Percentiles rank a stretch among this genome's conserved stretches.
Conservation (phyloP, 148 eudicot species). For the Spergularia bocconei region DNA sequence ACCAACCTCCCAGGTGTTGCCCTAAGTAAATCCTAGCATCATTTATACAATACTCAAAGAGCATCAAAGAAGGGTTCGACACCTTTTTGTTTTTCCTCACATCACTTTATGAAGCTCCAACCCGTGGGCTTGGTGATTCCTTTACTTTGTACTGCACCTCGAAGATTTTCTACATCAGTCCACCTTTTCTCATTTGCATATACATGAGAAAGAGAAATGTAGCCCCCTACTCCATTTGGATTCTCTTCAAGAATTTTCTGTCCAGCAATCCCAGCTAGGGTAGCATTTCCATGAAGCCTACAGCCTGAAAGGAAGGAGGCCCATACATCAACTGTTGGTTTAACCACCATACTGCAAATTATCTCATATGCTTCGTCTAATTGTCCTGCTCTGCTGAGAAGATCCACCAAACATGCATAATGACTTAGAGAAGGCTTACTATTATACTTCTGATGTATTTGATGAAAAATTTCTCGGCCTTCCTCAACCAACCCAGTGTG, state of each 20-base stretch:
- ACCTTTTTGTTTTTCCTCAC: background rate
- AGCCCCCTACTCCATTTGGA: slow-evolving; percentile 26
- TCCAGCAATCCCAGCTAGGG: slow-evolving; percentile 37
- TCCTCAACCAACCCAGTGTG: slow-evolving; percentile 40
- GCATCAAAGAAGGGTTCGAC: background rate
- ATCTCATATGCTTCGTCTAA: slow-evolving; percentile 40
- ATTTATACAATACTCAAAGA: background rate
- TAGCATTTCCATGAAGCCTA: slow-evolving; percentile 33
- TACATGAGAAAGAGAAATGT: slow-evolving; percentile 35
- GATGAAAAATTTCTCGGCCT: slow-evolving; percentile 32
- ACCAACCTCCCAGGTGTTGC: too few species aligned
- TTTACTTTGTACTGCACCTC: slow-evolving; percentile 29
- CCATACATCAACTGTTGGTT: slow-evolving; percentile 37
- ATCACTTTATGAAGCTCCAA: slow-evolving; percentile 25
- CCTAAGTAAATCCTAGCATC: background rate
- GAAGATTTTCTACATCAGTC: slow-evolving; percentile 38
- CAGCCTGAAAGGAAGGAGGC: slow-evolving; percentile 37
- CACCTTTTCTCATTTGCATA: slow-evolving; percentile 41
- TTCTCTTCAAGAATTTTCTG: slow-evolving; percentile 22
- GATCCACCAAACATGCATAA: slow-evolving; percentile 41
- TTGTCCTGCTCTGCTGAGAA: slow-evolving; percentile 39
- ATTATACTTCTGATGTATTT: slow-evolving; percentile 25
- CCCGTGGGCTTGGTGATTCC: slow-evolving; percentile 28
- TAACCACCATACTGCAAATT: slow-evolving; percentile 27
- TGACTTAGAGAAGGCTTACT: slow-evolving; percentile 35